Evolutionary conservation across 768 basidiomycete genomes (phyloP).

Genomic region (Pluteus cervinus): DNA sequence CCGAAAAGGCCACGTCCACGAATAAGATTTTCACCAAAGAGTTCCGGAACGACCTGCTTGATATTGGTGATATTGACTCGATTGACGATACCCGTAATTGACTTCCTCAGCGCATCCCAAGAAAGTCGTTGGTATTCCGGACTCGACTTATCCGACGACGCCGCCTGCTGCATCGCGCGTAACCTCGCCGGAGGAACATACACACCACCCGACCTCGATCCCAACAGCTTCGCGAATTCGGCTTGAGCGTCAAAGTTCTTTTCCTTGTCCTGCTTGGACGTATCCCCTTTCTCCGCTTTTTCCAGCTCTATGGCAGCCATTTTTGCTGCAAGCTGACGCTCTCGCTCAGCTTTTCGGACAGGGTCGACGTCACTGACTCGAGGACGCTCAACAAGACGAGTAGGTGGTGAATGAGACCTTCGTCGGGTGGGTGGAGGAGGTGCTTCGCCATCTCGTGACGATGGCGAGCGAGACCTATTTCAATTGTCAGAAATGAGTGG

Average conservation of each 20-base stretch:
- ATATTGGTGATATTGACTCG: constrained; percentile 97
- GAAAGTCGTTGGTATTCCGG: constrained; percentile 91
- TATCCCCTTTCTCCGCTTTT: constrained; percentile 41
- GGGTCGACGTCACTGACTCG: constrained; percentile 72
- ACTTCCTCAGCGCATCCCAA: constrained; percentile 97
- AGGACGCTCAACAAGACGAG: constrained; percentile 20
- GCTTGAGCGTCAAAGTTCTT: constrained; percentile 67
- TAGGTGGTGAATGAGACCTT: constrained; percentile 37
- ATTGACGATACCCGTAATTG: constrained; percentile 99
- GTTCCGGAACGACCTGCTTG: constrained; percentile 85
- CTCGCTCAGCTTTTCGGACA: constrained; percentile 66
- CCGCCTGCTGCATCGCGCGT: constrained; percentile 83
- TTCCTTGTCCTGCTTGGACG: constrained; percentile 17
- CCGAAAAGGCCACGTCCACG: constrained; percentile 90
- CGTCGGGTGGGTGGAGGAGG: constrained; percentile 41
- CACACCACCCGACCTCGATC: constrained; percentile 84
- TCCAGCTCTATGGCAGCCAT: constrained; percentile 66
- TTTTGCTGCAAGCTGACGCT: constrained; percentile 70
- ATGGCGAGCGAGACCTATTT: constrained; percentile 44
- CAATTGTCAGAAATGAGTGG: constrained; percentile 3
- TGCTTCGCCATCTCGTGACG: constrained; percentile 30
- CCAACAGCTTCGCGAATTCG: constrained; percentile 84
- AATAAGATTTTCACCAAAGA: constrained; percentile 92
- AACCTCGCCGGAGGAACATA: constrained; percentile 95
- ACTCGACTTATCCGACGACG: constrained; percentile 74